These are phyloP conservation scores for Aspergillus haitiensis DNA, from an alignment of 495 filamentous ascomycete species.

Conservation along the genomic window DNA sequence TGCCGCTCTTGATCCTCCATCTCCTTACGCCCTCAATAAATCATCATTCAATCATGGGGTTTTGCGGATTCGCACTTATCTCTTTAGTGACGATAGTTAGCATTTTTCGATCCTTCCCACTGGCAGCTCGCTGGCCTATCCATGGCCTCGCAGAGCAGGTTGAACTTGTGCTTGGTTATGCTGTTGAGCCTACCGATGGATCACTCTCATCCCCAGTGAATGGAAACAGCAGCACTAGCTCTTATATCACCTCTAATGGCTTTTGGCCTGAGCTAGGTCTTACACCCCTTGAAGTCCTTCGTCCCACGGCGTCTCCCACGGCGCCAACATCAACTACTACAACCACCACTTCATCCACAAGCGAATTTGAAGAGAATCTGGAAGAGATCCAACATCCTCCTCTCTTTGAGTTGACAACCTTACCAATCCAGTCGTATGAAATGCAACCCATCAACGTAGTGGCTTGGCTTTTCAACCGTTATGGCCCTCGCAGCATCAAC, in stretches of 20 bases:
- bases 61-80: not conserved
- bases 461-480: no score
- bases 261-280: not conserved
- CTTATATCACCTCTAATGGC: not conserved
- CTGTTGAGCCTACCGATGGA: not conserved
- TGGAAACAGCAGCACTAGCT: not conserved
- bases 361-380: not conserved
- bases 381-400: not conserved
- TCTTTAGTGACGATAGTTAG: constrained; percentile 6
- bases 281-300: no score
- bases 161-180: not conserved
- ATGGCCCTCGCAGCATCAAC: not conserved
- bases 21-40: not conserved
- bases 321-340: not conserved
- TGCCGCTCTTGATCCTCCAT: not conserved
- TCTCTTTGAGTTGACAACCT: not conserved
- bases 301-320: no score
- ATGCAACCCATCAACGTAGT: not conserved
- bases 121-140: constrained; percentile 1
- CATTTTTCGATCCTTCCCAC: constrained; percentile 2
- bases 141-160: not conserved
- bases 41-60: not conserved
- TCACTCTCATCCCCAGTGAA: not conserved
- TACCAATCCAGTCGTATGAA: not conserved
- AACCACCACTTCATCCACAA: not conserved